A percentile compares a stretch with the other conserved stretches of the same genome.
phyloP scores from a whole-genome alignment of 345 rosid species.

The Ceriops decandra region DNA sequence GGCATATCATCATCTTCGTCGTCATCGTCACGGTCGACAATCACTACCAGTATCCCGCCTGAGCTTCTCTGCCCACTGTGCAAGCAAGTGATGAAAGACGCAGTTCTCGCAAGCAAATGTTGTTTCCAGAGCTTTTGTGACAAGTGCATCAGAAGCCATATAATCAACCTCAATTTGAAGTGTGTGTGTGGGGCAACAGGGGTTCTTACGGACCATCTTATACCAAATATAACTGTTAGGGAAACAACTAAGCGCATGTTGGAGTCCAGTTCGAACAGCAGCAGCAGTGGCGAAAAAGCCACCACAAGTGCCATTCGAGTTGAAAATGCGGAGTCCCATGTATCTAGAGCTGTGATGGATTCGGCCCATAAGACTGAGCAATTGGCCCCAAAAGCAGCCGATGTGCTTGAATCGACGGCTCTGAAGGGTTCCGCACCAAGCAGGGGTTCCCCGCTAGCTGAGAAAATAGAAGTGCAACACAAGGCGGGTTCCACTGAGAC shows the following conservation, averaged over 20 bases:
- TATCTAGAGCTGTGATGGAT: conserved; percentile 37
- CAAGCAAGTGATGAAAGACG: conserved; percentile 81
- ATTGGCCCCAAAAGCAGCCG: no score
- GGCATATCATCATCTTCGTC: conserved; percentile 91
- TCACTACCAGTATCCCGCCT: conserved; percentile 45
- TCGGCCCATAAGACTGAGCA: no score
- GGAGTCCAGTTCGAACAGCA: conserved; percentile 54
- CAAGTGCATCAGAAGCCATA: conserved; percentile 77
- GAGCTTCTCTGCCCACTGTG: conserved; percentile 94
- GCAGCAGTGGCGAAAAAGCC: conserved; percentile 70
- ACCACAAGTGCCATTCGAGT: conserved; percentile 75
- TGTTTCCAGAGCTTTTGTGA: conserved; percentile 86
- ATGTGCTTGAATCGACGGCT: conserved; percentile 57
- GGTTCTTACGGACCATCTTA: conserved; percentile 89
- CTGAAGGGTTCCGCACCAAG: conserved; percentile 63
- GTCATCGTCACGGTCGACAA: conserved; percentile 9
- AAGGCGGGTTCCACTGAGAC: conserved; percentile 46
- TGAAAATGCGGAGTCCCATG: conserved; percentile 65
- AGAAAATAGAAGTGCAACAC: conserved; percentile 27
- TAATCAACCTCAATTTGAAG: conserved; percentile 62
- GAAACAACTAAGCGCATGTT: conserved; percentile 87
- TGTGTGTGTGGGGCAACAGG: conserved; percentile 85
- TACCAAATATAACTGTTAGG: conserved; percentile 90
- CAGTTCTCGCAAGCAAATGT: conserved; percentile 90
- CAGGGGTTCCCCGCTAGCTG: conserved; percentile 36